Percentiles rank a stretch among this genome's conserved stretches.
phyloP scores from a whole-genome alignment of 2,329 filamentous ascomycete genomes.

The Pseudogymnoascus pannorum region DNA sequence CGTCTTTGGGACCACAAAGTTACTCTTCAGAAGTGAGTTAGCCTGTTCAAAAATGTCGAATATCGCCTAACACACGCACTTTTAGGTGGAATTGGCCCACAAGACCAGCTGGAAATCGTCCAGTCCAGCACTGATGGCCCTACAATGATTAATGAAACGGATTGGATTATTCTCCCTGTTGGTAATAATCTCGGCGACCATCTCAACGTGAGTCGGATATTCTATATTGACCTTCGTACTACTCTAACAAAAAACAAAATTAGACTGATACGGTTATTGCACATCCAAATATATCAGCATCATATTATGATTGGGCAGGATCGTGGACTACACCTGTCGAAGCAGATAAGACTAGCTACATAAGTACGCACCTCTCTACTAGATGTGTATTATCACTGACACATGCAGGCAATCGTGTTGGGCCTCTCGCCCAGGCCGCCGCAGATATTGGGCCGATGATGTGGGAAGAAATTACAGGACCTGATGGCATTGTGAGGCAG shows the following conservation, averaged over 20 bases:
- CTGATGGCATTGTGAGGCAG: constrained; percentile 54
- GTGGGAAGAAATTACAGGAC: constrained; percentile 50
- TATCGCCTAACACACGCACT: constrained; percentile 25
- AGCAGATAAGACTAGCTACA: constrained; percentile 37
- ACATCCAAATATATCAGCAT: constrained; percentile 38
- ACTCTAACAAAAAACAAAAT: constrained; percentile 12
- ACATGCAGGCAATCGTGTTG: constrained; percentile 37
- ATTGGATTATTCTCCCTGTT: constrained; percentile 53
- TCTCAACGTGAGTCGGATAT: constrained; percentile 38
- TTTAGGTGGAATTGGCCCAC: constrained; percentile 27
- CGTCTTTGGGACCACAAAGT: constrained; percentile 61
- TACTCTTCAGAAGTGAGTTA: constrained; percentile 62
- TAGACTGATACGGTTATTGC: constrained; percentile 43
- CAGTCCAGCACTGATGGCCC: constrained; percentile 19
- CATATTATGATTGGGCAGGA: constrained; percentile 59
- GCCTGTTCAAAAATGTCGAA: constrained; percentile 50
- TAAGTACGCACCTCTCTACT: constrained; percentile 29
- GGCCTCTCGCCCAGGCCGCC: constrained; percentile 56
- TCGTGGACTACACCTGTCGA: constrained; percentile 45
- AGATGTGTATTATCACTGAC: constrained; percentile 14
- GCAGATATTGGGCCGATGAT: constrained; percentile 58
- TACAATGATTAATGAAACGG: constrained; percentile 26
- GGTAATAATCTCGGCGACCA: constrained; percentile 51
- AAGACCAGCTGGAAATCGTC: constrained; percentile 32
- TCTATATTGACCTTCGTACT: constrained; percentile 7